Percentiles rank a stretch among this genome's conserved stretches.
These are phyloP conservation scores for Capsicum baccatum DNA, from an alignment of 257 asterid genomes.

Conservation along the genomic window DNA sequence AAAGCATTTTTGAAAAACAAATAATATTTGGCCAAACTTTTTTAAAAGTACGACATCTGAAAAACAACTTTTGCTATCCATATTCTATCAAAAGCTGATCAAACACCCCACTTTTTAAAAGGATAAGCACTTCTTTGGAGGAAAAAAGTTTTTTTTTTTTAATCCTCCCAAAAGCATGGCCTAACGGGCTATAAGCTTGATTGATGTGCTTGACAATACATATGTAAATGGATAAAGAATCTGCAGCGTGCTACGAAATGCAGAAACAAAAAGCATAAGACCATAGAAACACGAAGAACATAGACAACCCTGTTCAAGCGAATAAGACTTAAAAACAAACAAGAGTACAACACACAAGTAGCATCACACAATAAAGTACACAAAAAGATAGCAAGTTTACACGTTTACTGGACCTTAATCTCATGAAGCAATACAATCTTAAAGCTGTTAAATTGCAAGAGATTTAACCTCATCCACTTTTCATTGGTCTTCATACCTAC, in stretches of 20 bases:
- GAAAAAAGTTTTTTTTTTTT: too few relatives aligned
- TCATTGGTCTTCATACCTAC: too few relatives aligned
- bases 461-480: too few relatives aligned
- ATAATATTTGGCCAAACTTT: not conserved
- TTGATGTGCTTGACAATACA: not conserved
- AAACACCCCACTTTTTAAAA: too few relatives aligned
- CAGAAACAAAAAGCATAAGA: not conserved
- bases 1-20: not conserved
- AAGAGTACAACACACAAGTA: not conserved
- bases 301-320: not conserved
- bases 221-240: not conserved
- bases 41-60: too few relatives aligned
- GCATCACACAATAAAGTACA: not conserved
- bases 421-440: not conserved
- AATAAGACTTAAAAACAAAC: not conserved
- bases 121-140: too few relatives aligned
- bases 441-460: constrained; percentile 41
- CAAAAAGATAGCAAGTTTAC: not conserved
- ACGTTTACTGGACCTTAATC: not conserved
- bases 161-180: too few relatives aligned
- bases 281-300: not conserved
- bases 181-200: too few relatives aligned
- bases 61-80: too few relatives aligned
- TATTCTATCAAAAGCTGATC: too few relatives aligned
- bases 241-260: not conserved